Evolutionary conservation across 2,329 filamentous ascomycete genomes (phyloP).

Genomic region (Calonectria leucothoes): DNA sequence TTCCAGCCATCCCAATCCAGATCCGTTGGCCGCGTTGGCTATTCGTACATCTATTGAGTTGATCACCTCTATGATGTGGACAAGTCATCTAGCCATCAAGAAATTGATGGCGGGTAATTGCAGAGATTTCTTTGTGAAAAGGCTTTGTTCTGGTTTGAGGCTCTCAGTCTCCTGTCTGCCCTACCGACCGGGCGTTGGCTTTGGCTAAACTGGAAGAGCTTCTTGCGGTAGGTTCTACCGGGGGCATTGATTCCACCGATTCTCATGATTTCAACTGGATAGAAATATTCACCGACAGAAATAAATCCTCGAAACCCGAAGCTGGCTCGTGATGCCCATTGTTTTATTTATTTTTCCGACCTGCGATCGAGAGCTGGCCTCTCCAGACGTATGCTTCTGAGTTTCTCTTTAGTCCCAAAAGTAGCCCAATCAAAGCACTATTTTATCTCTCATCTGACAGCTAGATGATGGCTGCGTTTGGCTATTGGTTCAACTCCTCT

Average conservation of each 20-base stretch:
- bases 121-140: not conserved
- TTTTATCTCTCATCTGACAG: no score
- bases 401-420: not conserved
- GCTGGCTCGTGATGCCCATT: not conserved
- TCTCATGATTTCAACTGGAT: not conserved
- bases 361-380: not conserved
- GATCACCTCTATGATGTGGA: not conserved
- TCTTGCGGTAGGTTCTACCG: not conserved
- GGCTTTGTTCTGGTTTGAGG: not conserved
- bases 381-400: not conserved
- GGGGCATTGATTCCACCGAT: not conserved
- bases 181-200: not conserved
- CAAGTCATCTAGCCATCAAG: not conserved
- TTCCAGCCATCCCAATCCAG: not conserved
- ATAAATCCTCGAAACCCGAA: no score
- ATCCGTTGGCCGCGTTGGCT: not conserved
- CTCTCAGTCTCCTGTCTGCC: not conserved
- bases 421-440: no score
- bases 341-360: not conserved
- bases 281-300: not conserved
- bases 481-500: no score
- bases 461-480: no score
- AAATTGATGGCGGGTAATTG: not conserved
- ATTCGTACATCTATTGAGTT: not conserved
- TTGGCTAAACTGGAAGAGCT: not conserved